phyloP scores from a whole-genome alignment of 805 yeast genomes.

The Wickerhamomyces canadensis region DNA sequence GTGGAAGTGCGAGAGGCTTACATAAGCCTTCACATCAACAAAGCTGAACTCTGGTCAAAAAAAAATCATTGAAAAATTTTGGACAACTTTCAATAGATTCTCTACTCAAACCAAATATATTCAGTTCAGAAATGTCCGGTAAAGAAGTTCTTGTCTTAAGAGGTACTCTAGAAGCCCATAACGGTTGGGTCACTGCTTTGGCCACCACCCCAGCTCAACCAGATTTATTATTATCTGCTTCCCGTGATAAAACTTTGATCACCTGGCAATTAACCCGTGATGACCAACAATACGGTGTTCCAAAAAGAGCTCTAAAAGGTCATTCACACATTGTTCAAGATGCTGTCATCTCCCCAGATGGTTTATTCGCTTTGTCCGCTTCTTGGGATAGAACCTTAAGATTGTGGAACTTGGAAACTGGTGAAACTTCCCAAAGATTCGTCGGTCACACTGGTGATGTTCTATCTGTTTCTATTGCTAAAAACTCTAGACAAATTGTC shows the following conservation, averaged over 20 bases:
- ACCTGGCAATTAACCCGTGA: constrained; percentile 97
- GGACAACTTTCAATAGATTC: no score
- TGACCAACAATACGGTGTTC: constrained; percentile 95
- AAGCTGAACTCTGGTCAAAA: no score
- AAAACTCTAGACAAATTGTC: constrained; percentile 95
- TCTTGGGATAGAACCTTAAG: constrained; percentile 99
- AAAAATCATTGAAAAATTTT: not conserved
- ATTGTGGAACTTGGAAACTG: constrained; percentile 95
- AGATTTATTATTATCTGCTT: constrained; percentile 95
- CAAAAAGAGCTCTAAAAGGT: constrained; percentile 95
- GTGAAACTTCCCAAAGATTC: constrained; percentile 90
- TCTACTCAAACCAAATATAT: not conserved
- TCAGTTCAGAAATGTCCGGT: constrained; percentile 51
- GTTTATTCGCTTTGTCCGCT: constrained; percentile 95
- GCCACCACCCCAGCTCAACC: constrained; percentile 98
- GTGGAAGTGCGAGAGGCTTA: no score
- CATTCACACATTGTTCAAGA: constrained; percentile 99
- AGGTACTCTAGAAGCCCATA: constrained; percentile 98
- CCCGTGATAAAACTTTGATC: constrained; percentile 98
- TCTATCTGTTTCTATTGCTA: constrained; percentile 92
- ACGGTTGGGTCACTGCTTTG: constrained; percentile 97
- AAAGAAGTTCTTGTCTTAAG: constrained; percentile 98
- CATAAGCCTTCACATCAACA: no score
- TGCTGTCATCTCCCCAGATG: constrained; percentile 96
- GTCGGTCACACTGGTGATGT: constrained; percentile 98